Evolutionary conservation across 2,329 filamentous ascomycete species (phyloP), one percentile per base, ranked within the genome.

Genomic region (Neobulgaria alba): DNA sequence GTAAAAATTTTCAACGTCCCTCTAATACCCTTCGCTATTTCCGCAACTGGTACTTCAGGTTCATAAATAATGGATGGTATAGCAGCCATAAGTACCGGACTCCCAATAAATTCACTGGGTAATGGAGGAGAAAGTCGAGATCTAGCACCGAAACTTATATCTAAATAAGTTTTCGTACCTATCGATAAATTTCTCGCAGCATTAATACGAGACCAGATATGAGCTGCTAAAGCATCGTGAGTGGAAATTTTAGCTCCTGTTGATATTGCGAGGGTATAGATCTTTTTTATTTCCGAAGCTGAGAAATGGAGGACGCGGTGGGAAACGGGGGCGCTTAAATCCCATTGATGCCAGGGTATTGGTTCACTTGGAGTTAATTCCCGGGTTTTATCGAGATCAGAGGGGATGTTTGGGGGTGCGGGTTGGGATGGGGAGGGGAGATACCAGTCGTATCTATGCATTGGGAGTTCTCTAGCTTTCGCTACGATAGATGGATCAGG

Each of bases 401-500:
- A 42, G 9, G 51, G 54, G 9, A 39, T 35, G 3, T 42, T 23
- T n/a, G 46, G 43, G 2, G 56, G 48, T 48, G 53, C 60, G 2
- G 46, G 47, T 21, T 48, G 42, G 5, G 19, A 30, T 10, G 41
- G 18, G 1, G 39, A 37, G 8, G 33, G 26, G 3, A 40, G 40
- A 33, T 54, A 73, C 64, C 67, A 71, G 54, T 71, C 65, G 42
- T 62, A 71, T 5, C 68, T 62, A 47, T 71, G 63, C 39, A 67
- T 55, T 1, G 69, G 68, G 4, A 73, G 50, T 2, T 51, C 47
- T 5, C 63, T 55, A 3, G 65, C 64, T 19, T 46, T 51, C 0
- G 49, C 43, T 15, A 60, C 36, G 4, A 54, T 48, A 4, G 57
- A 46, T 2, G 56, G 42, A n/a, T 60, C 50, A 0, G 60, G 50